Conservation (phyloP, 1,139 yeast genomes). For the Kodamaea alishanica region DNA sequence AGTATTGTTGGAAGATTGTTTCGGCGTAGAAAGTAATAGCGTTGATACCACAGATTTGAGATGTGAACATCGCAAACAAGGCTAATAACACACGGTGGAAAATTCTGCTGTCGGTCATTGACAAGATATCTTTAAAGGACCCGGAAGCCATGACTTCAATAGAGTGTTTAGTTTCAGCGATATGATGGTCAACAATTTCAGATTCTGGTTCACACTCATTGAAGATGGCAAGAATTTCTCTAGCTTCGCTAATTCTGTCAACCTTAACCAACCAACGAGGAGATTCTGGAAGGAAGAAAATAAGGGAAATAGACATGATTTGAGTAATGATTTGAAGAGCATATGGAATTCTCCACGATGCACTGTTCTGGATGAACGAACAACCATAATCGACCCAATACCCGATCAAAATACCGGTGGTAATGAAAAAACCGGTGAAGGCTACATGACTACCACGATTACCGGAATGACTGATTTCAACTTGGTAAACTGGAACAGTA, state of each 20-base stretch:
- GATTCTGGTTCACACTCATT: slow-evolving; percentile 9
- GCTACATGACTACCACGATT: slow-evolving; percentile 74
- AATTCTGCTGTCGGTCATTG: too few relatives aligned
- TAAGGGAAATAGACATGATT: slow-evolving; percentile 20
- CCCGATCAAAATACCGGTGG: slow-evolving; percentile 77
- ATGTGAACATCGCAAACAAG: too few relatives aligned
- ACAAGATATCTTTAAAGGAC: too few relatives aligned
- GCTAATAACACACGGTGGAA: too few relatives aligned
- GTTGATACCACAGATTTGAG: slow-evolving; percentile 27
- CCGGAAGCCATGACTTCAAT: slow-evolving; percentile 67
- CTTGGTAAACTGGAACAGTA: slow-evolving; percentile 75
- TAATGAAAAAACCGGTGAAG: slow-evolving; percentile 86
- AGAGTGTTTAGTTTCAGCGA: slow-evolving; percentile 18
- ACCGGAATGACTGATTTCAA: slow-evolving; percentile 70
- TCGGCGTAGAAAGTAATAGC: slow-evolving; percentile 78
- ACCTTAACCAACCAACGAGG: slow-evolving; percentile 45
- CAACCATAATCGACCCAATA: slow-evolving; percentile 63
- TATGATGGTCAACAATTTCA: slow-evolving; percentile 4
- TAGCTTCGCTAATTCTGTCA: slow-evolving; percentile 9
- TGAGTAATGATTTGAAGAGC: slow-evolving; percentile 21
- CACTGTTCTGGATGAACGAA: slow-evolving; percentile 22
- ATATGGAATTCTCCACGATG: slow-evolving; percentile 54
- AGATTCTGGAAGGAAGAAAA: slow-evolving; percentile 22
- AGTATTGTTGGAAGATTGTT: slow-evolving; percentile 53
- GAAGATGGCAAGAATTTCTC: slow-evolving; percentile 15